These are phyloP conservation scores for Magnaporthiopsis poae DNA, from an alignment of 2,329 filamentous ascomycete species.

Conservation along the genomic window DNA sequence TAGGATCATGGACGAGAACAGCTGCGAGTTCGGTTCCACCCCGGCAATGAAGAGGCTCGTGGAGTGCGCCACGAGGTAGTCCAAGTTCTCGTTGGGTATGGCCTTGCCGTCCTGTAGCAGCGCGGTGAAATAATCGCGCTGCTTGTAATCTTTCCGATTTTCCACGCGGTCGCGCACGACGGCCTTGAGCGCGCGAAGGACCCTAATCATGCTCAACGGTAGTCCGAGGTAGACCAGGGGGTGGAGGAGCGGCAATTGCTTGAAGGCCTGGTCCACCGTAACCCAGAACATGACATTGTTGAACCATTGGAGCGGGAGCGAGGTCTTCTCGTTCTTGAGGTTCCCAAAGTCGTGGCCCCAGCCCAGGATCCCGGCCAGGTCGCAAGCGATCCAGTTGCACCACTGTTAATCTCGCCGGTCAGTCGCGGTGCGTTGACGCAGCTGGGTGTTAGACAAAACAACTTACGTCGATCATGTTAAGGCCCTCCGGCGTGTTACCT, in stretches of 20 bases:
- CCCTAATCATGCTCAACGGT: not conserved
- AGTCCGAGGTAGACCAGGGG: not conserved
- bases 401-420: not conserved
- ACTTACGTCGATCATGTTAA: too few relatives aligned
- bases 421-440: too few relatives aligned
- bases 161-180: not conserved
- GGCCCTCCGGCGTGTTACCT: too few relatives aligned
- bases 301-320: conserved; percentile 1
- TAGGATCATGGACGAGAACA: too few relatives aligned
- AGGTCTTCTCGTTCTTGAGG: not conserved
- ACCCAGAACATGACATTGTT: not conserved
- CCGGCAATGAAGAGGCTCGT: too few relatives aligned
- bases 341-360: conserved; percentile 2
- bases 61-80: too few relatives aligned
- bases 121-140: not conserved
- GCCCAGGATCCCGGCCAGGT: conserved; percentile 5
- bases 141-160: not conserved
- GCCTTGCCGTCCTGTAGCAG: not conserved
- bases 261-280: not conserved
- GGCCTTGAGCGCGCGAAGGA: not conserved
- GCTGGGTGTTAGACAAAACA: too few relatives aligned
- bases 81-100: not conserved
- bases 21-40: too few relatives aligned
- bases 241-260: not conserved
- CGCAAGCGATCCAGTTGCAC: conserved; percentile 7